Evolutionary conservation across 495 filamentous ascomycete genomes (phyloP), one percentile per base, ranked within the genome.

Genomic region (Diplogelasinospora grovesii): DNA sequence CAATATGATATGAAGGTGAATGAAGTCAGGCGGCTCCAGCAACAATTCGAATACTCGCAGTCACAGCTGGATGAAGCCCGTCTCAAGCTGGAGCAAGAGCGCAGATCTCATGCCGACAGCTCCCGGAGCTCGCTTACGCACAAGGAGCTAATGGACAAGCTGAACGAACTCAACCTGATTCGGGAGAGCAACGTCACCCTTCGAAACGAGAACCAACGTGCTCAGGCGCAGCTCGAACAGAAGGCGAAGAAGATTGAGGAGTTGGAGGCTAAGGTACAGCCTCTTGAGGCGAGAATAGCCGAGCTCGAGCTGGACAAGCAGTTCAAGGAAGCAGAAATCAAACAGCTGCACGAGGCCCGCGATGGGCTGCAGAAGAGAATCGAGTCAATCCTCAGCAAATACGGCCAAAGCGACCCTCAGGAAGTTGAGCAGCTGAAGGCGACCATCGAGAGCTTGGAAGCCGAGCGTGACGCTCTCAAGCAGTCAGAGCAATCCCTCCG

Each of bases 121-220:
- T 73, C 82, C 14, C 70, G 83, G 45, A 81, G 66, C 47, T 75
- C 79, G 22, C 66, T 83, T 26, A 86, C 75, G 33, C 85, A 95
- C 54, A 89, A 85, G 56, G 86, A 93, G 49, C 72, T 96, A 6
- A 84, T 94, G 79, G 79, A 93, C 43, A 96, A 88, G 22, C 73
- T 99, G 31, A 90, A 93, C 42, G 88, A 97, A 61, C 73, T 97
- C 37, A 97, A 97, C 53, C 70, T 94, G 11, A 87, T 92, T 68
- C 84, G 93, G 8, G 92, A 99, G 61, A 95, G 86, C 64, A 92
- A 82, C 47, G 79, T 82, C 30, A 90, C 89, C 2, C 69, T 97
- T 19, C 82, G 93, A 26, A 84, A 82, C 48, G 88, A 96, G 53
- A 77, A 81, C 41, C 81, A 86, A 41, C 83, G 89, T 46, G 79